Evolutionary conservation across 208 protist genomes (phyloP), one percentile per base, ranked within the genome.

Genomic region (Naegleria fowleri): DNA sequence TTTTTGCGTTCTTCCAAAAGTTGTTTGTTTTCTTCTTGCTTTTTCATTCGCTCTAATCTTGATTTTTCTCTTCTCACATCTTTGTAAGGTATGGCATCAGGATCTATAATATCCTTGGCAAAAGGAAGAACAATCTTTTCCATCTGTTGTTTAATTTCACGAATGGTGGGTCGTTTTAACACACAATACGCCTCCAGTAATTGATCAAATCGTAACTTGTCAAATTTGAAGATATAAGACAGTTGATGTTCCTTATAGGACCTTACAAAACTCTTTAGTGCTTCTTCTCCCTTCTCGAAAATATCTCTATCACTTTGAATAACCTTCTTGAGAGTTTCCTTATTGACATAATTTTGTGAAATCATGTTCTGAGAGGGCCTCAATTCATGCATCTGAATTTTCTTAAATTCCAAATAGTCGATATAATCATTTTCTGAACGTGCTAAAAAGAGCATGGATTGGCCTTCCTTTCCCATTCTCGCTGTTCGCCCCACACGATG

Each of bases 401-500:
- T 98, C 91, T 98, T 96, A 43, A 97, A 94, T 79, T 92, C 87
- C 94, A 98, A 97, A 90, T 97, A 98, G 43, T 96, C 93, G 5
- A 98, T 92, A 93, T 99, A 99, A 91, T 97, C 94, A 39, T 96
- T 92, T 94, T 99, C 98, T 76, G 95, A 93, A 15, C 97, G 97
- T 92, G 97, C 94, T 0, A 99, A 92, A 91, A 99, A 98, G 1
- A 99, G 93, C 1, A 99, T 86, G 55, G 97, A 97, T 85, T 93
- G 93, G n/a, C 98, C 98, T 9, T 92, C 92, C 22, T 97, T 95
- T 40, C 98, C 98, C 94, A 99, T 96, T 41, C 98, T 96, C 5
- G 98, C 98, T 11, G 98, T 99, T 88, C 98, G 95, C 33, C 98
- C 98, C 55, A 99, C 98, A 87, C 98, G 96, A 93, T 99, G 98